phyloP scores from a whole-genome alignment of 1,284 basidiomycete species.

The Chalciporus sp. region DNA sequence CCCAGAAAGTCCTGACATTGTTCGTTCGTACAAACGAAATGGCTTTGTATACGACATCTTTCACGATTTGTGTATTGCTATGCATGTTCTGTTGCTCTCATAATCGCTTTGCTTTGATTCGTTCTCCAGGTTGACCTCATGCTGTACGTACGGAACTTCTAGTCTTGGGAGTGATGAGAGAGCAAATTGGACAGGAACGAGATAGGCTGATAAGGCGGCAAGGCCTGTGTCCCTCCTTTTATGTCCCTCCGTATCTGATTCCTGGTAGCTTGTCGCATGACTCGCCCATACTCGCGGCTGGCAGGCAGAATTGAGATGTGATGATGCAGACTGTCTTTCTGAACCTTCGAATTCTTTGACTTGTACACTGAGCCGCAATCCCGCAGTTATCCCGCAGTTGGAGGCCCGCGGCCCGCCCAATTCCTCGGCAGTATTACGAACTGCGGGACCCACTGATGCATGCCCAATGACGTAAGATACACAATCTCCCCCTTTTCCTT shows the following conservation, averaged over 20 bases:
- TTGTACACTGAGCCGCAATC: no score
- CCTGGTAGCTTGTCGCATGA: no score
- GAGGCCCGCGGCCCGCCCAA: neutral
- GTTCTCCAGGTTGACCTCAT: neutral
- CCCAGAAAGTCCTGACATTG: conserved; percentile 27
- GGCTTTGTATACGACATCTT: conserved; percentile 11
- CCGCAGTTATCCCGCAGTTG: no score
- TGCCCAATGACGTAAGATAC: neutral
- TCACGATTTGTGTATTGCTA: conserved; percentile 20
- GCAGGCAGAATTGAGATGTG: neutral
- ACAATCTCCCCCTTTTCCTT: neutral
- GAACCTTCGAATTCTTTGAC: neutral
- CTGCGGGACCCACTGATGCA: neutral
- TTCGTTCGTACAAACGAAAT: neutral
- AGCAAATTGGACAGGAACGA: neutral
- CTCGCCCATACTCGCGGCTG: neutral
- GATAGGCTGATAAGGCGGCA: neutral
- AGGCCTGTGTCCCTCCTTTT: neutral
- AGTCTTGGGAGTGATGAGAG: neutral
- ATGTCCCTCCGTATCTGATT: neutral
- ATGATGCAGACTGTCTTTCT: neutral
- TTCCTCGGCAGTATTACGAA: neutral
- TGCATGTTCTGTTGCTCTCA: conserved; percentile 10
- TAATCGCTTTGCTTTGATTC: conserved; percentile 7
- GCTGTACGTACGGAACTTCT: neutral